Percentiles rank a stretch among this genome's conserved stretches.
Evolutionary conservation across 768 basidiomycete species (phyloP).

Genomic region (Russula lepida): DNA sequence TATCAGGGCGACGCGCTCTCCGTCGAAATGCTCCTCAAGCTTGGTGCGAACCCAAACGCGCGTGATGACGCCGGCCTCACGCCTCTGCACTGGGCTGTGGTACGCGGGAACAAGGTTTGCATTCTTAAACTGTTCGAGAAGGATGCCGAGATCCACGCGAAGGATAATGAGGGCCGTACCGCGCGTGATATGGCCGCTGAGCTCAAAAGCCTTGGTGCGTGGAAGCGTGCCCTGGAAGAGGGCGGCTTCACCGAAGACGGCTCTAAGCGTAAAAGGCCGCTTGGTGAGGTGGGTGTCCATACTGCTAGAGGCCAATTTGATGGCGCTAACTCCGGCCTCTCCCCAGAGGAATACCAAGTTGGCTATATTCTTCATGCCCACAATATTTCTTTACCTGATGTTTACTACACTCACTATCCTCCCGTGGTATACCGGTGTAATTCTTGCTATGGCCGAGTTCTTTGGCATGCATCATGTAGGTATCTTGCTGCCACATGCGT

Average conservation of each 20-base stretch:
- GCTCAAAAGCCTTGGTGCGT: conserved; percentile 84
- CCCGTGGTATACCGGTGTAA: conserved; percentile 83
- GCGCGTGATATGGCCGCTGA: conserved; percentile 92
- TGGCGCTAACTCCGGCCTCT: background rate
- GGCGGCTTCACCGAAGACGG: conserved; percentile 78
- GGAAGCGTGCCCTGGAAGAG: conserved; percentile 83
- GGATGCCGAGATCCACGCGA: conserved; percentile 72
- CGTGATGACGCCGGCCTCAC: conserved; percentile 78
- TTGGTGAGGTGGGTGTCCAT: conserved; percentile 53
- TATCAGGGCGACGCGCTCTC: conserved; percentile 97
- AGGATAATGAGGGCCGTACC: conserved; percentile 79
- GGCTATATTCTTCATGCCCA: conserved; percentile 70
- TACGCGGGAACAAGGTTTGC: conserved; percentile 83
- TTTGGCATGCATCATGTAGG: conserved; percentile 91
- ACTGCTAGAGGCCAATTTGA: background rate
- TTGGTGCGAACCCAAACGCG: conserved; percentile 72
- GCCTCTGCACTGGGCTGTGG: conserved; percentile 96
- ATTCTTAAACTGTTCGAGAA: conserved; percentile 81
- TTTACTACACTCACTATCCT: conserved; percentile 76
- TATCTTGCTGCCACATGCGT: conserved; percentile 14
- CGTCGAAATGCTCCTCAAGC: conserved; percentile 81
- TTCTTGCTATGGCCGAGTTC: conserved; percentile 79
- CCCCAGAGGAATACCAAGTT: conserved; percentile 71
- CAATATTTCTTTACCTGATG: conserved; percentile 70
- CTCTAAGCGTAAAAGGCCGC: conserved; percentile 49